Conservation (phyloP, 371 early-diverging fungal species). For the Apophysomyces sp. region DNA sequence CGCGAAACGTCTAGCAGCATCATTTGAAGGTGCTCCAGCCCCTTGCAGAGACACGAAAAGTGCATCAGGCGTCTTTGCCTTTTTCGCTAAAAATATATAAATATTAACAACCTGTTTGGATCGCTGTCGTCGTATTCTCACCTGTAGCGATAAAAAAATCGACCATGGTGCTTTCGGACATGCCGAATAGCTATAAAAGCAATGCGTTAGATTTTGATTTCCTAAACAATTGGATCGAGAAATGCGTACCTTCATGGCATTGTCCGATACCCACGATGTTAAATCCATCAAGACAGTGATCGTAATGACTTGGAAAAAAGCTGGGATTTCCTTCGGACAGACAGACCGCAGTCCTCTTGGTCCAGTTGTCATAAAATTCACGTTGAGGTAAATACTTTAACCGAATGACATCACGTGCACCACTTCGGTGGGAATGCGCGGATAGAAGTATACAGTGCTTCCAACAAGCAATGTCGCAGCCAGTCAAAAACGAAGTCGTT, state of each 20-base stretch:
- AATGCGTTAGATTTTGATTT: slow-evolving; percentile 7
- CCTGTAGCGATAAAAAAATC: slow-evolving; percentile 74
- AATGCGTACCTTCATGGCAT: slow-evolving; percentile 62
- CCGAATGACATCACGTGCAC: too few species aligned
- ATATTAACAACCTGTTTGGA: neutral
- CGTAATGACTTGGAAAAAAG: neutral
- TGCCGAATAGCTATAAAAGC: slow-evolving; percentile 58
- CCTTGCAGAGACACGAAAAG: slow-evolving; percentile 53
- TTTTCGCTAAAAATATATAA: slow-evolving; percentile 49
- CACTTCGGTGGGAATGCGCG: too few species aligned
- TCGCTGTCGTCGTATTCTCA: slow-evolving; percentile 10
- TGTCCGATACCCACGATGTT: slow-evolving; percentile 77
- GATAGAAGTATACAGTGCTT: too few species aligned
- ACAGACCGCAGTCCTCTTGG: too few species aligned
- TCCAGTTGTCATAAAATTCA: too few species aligned
- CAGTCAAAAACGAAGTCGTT: too few species aligned
- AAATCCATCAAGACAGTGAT: slow-evolving; percentile 29
- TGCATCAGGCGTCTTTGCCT: slow-evolving; percentile 57
- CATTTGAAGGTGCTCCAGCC: slow-evolving; percentile 58
- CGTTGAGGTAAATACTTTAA: too few species aligned
- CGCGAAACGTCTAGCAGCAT: slow-evolving; percentile 59
- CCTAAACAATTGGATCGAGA: slow-evolving; percentile 13
- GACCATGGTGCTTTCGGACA: slow-evolving; percentile 69
- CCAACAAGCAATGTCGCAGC: too few species aligned
- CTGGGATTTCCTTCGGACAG: too few species aligned